These are phyloP conservation scores for Magnaporthiopsis incrustans DNA, from an alignment of 2,329 filamentous ascomycete genomes.

Conservation along the genomic window DNA sequence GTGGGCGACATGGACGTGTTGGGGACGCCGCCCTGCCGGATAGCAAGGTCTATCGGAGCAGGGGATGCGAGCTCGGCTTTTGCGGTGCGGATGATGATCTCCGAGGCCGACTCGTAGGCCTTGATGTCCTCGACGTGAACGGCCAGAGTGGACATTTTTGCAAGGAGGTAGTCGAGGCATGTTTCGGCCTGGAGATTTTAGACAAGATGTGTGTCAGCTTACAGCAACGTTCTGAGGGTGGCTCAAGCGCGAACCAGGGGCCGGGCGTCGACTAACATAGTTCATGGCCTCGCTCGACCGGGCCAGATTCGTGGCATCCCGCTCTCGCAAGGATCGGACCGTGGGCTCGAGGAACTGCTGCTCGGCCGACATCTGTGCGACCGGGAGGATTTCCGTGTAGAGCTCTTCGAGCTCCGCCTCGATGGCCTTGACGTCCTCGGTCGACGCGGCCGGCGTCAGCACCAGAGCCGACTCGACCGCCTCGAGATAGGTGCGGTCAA, in stretches of 20 bases:
- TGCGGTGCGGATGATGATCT: conserved; percentile 31
- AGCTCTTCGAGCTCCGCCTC: conserved; percentile 62
- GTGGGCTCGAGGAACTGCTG: conserved; percentile 59
- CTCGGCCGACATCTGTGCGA: conserved; percentile 64
- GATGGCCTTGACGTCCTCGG: conserved; percentile 39
- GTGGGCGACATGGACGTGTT: too few relatives aligned
- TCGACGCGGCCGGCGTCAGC: conserved; percentile 10
- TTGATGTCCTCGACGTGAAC: conserved; percentile 34
- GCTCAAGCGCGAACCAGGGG: conserved; percentile 3
- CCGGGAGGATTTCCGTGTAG: conserved; percentile 59
- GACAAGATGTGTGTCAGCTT: conserved; percentile 14
- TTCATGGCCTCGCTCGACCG: conserved; percentile 38
- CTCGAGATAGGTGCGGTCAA: conserved; percentile 50
- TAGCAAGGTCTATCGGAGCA: too few relatives aligned
- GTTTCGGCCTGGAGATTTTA: conserved; percentile 33
- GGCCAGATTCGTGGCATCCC: conserved; percentile 33
- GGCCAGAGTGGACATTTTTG: conserved; percentile 34
- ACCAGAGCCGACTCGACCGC: conserved; percentile 24
- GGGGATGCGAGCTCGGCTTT: conserved; percentile 30
- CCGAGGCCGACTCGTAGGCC: conserved; percentile 34
- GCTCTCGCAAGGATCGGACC: conserved; percentile 33
- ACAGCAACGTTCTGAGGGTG: not conserved
- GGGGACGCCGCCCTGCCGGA: too few relatives aligned
- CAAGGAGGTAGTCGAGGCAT: conserved; percentile 43
- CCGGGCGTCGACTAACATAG: conserved; percentile 32